Evolutionary conservation across 2,329 filamentous ascomycete species (phyloP).

Genomic region (Bipolaris bicolor): DNA sequence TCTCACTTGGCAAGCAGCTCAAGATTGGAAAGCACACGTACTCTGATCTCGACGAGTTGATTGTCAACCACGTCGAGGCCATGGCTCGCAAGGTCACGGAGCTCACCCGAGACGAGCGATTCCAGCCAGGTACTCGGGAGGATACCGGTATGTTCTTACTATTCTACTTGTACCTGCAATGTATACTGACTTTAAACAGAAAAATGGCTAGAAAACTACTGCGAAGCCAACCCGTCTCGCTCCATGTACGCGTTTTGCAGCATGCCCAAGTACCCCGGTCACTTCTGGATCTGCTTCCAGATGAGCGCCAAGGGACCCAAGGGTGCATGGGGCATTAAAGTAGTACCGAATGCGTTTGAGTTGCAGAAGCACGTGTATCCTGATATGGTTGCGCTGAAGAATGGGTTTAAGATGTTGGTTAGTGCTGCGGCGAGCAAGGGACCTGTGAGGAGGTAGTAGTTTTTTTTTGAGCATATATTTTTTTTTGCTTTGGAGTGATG

Average conservation of each 20-base stretch:
- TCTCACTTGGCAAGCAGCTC: conserved; percentile 84
- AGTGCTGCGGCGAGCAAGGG: conserved; percentile 21
- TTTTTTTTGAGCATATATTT: too few species aligned
- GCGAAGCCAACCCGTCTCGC: conserved; percentile 91
- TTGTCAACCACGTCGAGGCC: conserved; percentile 94
- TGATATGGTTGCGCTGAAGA: conserved; percentile 93
- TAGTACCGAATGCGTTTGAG: conserved; percentile 93
- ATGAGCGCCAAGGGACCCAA: conserved; percentile 76
- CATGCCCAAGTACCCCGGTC: conserved; percentile 87
- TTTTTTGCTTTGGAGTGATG: too few species aligned
- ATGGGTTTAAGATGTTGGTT: conserved; percentile 92
- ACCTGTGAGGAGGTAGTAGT: conserved; percentile 16
- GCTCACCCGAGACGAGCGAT: conserved; percentile 94
- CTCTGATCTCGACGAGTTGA: conserved; percentile 94
- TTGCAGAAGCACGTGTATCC: conserved; percentile 88
- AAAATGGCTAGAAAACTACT: conserved; percentile 94
- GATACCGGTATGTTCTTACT: conserved; percentile 75
- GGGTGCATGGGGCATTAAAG: conserved; percentile 82
- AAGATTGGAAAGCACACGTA: conserved; percentile 92
- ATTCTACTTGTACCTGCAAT: too few species aligned
- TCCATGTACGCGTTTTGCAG: conserved; percentile 96
- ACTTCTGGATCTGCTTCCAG: conserved; percentile 97
- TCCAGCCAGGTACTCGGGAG: conserved; percentile 77
- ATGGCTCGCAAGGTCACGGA: conserved; percentile 98
- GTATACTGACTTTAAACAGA: conserved; percentile 60